phyloP scores from a whole-genome alignment of 257 asterid species.

The Lavandula angustifolia region DNA sequence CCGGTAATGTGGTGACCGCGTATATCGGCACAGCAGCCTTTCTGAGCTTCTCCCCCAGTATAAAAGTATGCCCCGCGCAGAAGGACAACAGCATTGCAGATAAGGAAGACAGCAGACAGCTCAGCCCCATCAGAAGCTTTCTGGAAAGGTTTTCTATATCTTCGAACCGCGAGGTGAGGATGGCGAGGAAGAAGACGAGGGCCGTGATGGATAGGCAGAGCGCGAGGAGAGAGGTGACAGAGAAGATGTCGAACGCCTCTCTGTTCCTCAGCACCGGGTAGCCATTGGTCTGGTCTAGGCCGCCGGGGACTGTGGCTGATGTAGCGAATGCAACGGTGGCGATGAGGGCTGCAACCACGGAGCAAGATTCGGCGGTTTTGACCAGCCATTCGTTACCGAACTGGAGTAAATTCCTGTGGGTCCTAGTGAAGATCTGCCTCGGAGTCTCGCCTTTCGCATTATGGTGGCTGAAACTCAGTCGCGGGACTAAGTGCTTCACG shows the following conservation, averaged over 20 bases:
- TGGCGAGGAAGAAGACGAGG: conserved; percentile 58
- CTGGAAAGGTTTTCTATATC: conserved; percentile 49
- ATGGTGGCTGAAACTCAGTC: conserved; percentile 32
- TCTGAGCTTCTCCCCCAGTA: conserved; percentile 37
- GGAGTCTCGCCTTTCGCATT: conserved; percentile 47
- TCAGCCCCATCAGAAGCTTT: conserved; percentile 53
- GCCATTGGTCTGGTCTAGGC: conserved; percentile 40
- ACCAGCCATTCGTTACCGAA: conserved; percentile 54
- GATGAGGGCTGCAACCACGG: conserved; percentile 59
- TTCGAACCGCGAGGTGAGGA: conserved; percentile 58
- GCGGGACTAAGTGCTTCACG: conserved; percentile 41
- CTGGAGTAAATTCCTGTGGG: conserved; percentile 38
- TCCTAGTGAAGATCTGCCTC: conserved; percentile 34
- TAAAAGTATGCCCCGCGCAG: conserved; percentile 63
- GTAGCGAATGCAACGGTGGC: conserved; percentile 69
- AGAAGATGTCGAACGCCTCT: conserved; percentile 43
- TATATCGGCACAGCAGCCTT: conserved; percentile 48
- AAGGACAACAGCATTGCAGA: conserved; percentile 55
- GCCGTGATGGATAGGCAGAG: conserved; percentile 66
- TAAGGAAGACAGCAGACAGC: conserved; percentile 52
- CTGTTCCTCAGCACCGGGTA: conserved; percentile 36
- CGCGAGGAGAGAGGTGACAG: conserved; percentile 49
- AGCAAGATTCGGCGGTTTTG: conserved; percentile 71
- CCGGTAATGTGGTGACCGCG: conserved; percentile 44
- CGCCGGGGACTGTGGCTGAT: conserved; percentile 61